A percentile compares a stretch with the other conserved stretches of the same genome.
These are phyloP conservation scores for Aspergillus phoenicis DNA, from an alignment of 2,329 filamentous ascomycete species.

Conservation along the genomic window DNA sequence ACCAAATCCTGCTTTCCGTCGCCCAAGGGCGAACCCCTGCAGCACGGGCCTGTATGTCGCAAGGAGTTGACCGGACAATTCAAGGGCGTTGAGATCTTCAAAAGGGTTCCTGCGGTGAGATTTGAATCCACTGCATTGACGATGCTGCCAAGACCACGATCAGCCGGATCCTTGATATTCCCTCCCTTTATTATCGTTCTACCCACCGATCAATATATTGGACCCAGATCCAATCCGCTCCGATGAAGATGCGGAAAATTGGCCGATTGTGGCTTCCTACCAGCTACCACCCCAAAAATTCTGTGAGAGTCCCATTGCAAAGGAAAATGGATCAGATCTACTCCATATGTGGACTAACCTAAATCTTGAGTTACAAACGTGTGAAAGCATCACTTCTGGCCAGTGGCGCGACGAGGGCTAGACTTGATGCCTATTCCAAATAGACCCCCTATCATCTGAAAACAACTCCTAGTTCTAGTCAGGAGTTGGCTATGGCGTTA, in stretches of 20 bases:
- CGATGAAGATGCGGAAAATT: background rate
- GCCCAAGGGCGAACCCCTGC: constrained; percentile 13
- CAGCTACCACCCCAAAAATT: background rate
- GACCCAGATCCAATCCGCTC: background rate
- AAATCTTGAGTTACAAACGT: constrained; percentile 4
- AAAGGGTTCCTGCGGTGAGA: constrained; percentile 17
- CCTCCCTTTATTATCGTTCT: constrained; percentile 2
- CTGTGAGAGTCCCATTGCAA: background rate
- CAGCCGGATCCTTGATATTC: constrained; percentile 4
- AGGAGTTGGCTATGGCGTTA: background rate
- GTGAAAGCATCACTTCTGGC: background rate
- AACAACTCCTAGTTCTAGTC: background rate
- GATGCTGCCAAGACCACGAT: constrained; percentile 12
- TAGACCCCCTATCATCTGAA: background rate
- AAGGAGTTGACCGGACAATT: constrained; percentile 29
- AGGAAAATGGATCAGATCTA: background rate
- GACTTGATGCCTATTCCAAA: background rate
- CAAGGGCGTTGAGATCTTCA: constrained; percentile 21
- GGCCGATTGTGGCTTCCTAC: background rate
- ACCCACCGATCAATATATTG: constrained; percentile 9
- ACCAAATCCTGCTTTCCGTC: background rate
- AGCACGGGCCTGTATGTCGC: constrained; percentile 30
- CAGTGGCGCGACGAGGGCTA: background rate
- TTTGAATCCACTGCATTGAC: constrained; percentile 10
- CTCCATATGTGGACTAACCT: background rate